Evolutionary conservation across 176 grass and related monocot species (phyloP), one percentile per base, ranked within the genome.

Genomic region (Musa acuminata): DNA sequence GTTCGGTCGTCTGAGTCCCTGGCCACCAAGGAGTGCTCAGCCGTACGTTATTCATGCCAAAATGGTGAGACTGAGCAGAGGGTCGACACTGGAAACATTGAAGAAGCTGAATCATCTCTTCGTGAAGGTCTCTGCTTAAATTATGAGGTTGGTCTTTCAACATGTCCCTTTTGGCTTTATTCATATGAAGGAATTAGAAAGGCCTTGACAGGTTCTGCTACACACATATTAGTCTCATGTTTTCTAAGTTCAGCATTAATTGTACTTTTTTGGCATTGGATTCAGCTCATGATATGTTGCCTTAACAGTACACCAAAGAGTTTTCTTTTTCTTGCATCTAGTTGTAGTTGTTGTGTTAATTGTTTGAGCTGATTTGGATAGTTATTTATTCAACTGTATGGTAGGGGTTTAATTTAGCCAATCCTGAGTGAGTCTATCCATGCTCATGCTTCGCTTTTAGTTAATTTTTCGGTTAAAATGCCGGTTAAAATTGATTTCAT

Each of bases 101-200:
- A 95, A 84, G 86, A 89, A 80, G 91, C 96, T 0, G 96, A 99
- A 81, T 86, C 92, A 76, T 91, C 88, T 1, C 88, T 99, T 19
- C 81, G 84, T 57, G 96, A 99, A 77, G 91, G 84, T 8, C 81
- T 88, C 57, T 80, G 76, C 62, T 83, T 99, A 73, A 95, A 95
- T 35, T 84, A 99, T 20, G 96, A 89, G 95, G 95, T 99, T 53
- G 48, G 55, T 73, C 48, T 26, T 53, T 73, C 68, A 60, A 59
- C 68, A 55, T 48, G 17, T 75, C 69, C 19, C 68, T n/a, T 82
- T 9, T 48, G 49, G 76, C 75, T 63, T n/a, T 50, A 58, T 24
- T 50, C 35, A 16, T 21, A 51, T 51, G 17, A n/a, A 48, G 8
- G 19, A 49, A 43, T 43, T 43, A 43, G 35, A 43, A 43, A 43